These are phyloP conservation scores for Acacia melanoxylon DNA, from an alignment of 306 rosid species.

Conservation along the genomic window DNA sequence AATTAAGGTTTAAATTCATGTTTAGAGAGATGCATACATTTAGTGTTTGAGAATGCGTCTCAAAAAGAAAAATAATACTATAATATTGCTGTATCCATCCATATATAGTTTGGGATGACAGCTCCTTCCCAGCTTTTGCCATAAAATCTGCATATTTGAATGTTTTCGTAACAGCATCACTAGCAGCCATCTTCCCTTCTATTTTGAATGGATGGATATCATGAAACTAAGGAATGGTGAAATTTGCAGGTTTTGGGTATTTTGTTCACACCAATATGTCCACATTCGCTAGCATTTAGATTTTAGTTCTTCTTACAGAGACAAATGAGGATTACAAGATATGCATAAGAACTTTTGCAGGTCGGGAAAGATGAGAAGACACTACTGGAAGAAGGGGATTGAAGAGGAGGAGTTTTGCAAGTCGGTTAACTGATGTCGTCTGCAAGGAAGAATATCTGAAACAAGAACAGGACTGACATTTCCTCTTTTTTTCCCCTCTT, in stretches of 20 bases:
- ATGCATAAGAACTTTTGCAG: background rate
- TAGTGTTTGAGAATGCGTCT: no score
- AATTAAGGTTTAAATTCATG: no score
- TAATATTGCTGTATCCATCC: no score
- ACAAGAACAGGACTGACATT: background rate
- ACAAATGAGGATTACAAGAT: background rate
- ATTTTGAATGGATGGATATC: background rate
- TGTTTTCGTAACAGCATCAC: background rate
- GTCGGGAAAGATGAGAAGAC: slow-evolving; percentile 1
- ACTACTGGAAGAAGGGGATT: background rate
- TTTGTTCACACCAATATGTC: slow-evolving; percentile 90
- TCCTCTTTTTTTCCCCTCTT: background rate
- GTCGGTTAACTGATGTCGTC: background rate
- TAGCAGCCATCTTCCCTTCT: background rate
- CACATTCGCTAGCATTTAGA: slow-evolving; percentile 87
- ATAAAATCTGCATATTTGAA: background rate
- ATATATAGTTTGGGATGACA: no score
- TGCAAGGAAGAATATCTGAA: background rate
- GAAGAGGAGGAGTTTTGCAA: background rate
- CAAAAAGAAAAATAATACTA: no score
- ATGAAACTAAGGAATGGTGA: slow-evolving; percentile 12
- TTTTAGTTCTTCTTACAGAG: slow-evolving; percentile 16
- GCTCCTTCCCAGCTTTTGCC: slow-evolving; percentile 64
- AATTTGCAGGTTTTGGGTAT: slow-evolving; percentile 89
- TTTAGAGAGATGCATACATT: no score